Percentiles rank a stretch among this genome's conserved stretches.
phyloP scores from a whole-genome alignment of 176 grass and related monocot species.

The Poa pratensis region DNA sequence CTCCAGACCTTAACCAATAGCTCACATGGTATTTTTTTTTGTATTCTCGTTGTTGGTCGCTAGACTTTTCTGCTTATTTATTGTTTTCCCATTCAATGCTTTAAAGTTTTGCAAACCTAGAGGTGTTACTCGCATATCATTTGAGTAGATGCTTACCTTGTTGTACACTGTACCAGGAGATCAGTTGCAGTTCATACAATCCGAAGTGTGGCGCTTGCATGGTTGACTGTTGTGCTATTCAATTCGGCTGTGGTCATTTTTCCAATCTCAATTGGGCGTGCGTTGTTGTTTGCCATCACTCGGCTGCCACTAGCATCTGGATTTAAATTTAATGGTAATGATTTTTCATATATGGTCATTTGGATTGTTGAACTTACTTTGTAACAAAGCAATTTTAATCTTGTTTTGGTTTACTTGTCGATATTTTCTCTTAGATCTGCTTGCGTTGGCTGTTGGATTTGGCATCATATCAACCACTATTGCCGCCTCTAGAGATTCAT shows the following conservation, averaged over 20 bases:
- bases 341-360: slow-evolving; percentile 18
- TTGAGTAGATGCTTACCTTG: neutral
- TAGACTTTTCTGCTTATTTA: neutral
- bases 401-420: slow-evolving; percentile 14
- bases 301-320: slow-evolving; percentile 38
- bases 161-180: slow-evolving; percentile 39
- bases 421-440: slow-evolving; percentile 53
- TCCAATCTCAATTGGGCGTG: slow-evolving; percentile 52
- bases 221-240: slow-evolving; percentile 45
- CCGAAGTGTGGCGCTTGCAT: slow-evolving; percentile 43
- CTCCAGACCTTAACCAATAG: neutral
- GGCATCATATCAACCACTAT: slow-evolving; percentile 46
- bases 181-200: slow-evolving; percentile 35
- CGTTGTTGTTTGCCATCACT: slow-evolving; percentile 48
- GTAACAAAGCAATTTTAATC: neutral
- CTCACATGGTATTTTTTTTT: neutral
- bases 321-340: slow-evolving; percentile 61
- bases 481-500: slow-evolving; percentile 37
- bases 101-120: neutral
- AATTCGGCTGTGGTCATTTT: slow-evolving; percentile 46
- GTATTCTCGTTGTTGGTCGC: slow-evolving; percentile 15
- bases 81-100: slow-evolving; percentile 8
- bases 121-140: neutral
- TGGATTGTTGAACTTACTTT: neutral
- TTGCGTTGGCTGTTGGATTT: slow-evolving; percentile 43